Conservation (phyloP, 805 yeast genomes). For the Yamadazyma scolyti region DNA sequence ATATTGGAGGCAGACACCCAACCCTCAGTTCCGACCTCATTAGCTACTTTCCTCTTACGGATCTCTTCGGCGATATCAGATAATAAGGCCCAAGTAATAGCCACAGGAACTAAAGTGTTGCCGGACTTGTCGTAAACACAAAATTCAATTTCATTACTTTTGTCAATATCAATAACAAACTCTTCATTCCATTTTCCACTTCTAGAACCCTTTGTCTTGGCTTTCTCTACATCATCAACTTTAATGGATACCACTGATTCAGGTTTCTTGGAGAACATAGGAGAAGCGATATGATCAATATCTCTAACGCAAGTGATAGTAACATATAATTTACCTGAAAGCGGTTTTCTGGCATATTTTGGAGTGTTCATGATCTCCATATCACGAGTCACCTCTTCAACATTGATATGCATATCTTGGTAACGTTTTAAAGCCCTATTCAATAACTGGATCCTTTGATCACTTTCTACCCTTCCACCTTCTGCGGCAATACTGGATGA, state of each 20-base stretch:
- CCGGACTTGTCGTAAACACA: conserved; percentile 81
- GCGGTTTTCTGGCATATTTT: conserved; percentile 73
- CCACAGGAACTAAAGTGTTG: conserved; percentile 74
- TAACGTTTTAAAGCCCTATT: conserved; percentile 82
- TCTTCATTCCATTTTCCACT: conserved; percentile 82
- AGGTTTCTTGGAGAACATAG: conserved; percentile 71
- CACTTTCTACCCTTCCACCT: conserved; percentile 79
- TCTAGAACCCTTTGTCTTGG: conserved; percentile 69
- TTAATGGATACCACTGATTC: conserved; percentile 76
- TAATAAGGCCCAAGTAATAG: conserved; percentile 84
- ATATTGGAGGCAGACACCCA: conserved; percentile 66
- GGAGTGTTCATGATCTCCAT: conserved; percentile 66
- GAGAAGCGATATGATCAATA: conserved; percentile 88
- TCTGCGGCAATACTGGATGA: conserved; percentile 84
- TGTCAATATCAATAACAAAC: conserved; percentile 76
- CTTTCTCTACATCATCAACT: conserved; percentile 84
- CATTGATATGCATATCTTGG: conserved; percentile 78
- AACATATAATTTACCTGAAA: conserved; percentile 74
- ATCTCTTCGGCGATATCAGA: conserved; percentile 93
- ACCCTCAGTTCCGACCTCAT: conserved; percentile 66
- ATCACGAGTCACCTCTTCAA: conserved; percentile 64
- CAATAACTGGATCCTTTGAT: conserved; percentile 78
- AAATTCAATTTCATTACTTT: conserved; percentile 88
- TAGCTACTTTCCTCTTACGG: conserved; percentile 81
- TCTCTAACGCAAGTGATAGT: conserved; percentile 78